Evolutionary conservation across 2,329 filamentous ascomycete genomes (phyloP).

Genomic region (Ophiocordyceps unilateralis): DNA sequence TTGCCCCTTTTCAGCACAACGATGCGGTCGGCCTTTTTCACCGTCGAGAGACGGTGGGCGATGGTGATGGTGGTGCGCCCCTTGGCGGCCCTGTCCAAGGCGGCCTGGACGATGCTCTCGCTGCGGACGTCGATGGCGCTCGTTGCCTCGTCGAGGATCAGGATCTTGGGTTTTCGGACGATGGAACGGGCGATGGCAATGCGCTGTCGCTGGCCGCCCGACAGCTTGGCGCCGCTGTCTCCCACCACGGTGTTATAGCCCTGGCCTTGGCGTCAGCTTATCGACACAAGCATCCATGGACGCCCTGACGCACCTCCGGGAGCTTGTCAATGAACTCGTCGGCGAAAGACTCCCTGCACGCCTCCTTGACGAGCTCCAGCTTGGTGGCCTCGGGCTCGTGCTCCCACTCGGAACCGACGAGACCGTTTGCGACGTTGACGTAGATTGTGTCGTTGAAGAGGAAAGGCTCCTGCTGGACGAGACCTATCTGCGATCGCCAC

Average conservation of each 20-base stretch:
- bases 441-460: constrained; percentile 50
- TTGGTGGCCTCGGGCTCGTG: constrained; percentile 36
- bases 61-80: constrained; percentile 57
- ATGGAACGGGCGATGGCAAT: constrained; percentile 64
- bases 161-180: constrained; percentile 50
- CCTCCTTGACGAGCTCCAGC: constrained; percentile 40
- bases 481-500: constrained; percentile 44
- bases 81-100: constrained; percentile 42
- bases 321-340: constrained; percentile 51
- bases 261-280: constrained; percentile 3
- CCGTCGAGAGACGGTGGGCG: constrained; percentile 57
- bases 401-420: constrained; percentile 35
- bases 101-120: constrained; percentile 44
- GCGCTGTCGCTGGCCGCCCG: constrained; percentile 73
- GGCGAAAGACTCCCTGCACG: constrained; percentile 50
- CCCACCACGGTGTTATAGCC: constrained; percentile 61
- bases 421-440: constrained; percentile 43
- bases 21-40: constrained; percentile 63
- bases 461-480: constrained; percentile 53
- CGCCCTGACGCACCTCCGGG: constrained; percentile 22
- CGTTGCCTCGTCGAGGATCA: constrained; percentile 65
- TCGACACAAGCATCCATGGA: no score
- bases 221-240: constrained; percentile 60
- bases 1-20: constrained; percentile 56
- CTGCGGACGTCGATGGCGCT: constrained; percentile 42